Base-by-base conservation (phyloP, 257 asterid genomes). In the Hygrophila difformis region DNA sequence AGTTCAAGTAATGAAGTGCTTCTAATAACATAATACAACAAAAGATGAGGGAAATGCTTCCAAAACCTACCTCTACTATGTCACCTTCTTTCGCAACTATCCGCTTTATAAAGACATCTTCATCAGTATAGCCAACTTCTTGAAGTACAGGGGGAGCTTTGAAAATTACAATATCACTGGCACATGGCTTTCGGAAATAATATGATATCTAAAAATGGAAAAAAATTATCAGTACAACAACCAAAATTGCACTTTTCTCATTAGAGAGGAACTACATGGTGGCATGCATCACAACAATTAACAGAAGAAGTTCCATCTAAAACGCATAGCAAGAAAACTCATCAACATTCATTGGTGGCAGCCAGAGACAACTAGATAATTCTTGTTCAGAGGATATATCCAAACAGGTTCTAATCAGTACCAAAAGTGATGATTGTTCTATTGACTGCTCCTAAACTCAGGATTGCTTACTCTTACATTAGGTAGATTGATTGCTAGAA, bases 131-230 rank as follows among this genome's bases (percentile, higher is more conserved):
- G 43, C 97, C 97, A 33, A 81, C 89, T 57, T 88, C 89, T 75
- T 84, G 97, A 56, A 88, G 97, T 46, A 76, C 93, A 0, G 97
- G 97, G 12, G 95, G 97, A 68, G 93, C 78, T 70, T 78, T 88
- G 44, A 88, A 88, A 44, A 88, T 88, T 9, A 88, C 94, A 21
- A 88, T 57, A 60, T 84, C 97, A 55, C 81, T 84, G 4, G 94
- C 77, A 64, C 97, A 84, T 6, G 97, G 97, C 68, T 69, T 76
- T 51, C 97, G 74, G 56, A 88, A 88, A 62, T 81, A 84, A 62
- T 78, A 88, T 12, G 89, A 72, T 37, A 87, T 93, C 97, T 87
- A 89, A 19, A 66, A 60, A 55, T 39, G 11, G 35, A 48, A 53
- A 49, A 26, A 26, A 26, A n/a, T n/a, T n/a, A n/a, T n/a, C 31